phyloP scores from a whole-genome alignment of 2,329 filamentous ascomycete species.

The Trichoderma koningiopsis region DNA sequence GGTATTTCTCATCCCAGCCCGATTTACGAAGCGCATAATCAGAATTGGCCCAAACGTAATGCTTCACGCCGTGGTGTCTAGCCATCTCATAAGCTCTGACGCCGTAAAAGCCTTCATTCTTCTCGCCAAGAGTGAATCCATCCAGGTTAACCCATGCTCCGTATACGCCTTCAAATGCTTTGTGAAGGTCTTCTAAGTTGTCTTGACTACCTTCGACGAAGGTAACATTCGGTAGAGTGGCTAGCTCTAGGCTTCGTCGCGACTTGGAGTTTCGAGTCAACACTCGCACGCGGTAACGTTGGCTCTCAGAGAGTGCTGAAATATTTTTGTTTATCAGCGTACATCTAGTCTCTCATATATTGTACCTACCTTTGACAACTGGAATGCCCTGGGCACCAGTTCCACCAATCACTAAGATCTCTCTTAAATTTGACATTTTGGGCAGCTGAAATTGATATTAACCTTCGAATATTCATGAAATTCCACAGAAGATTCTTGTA shows the following conservation, averaged over 20 bases:
- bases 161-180: not conserved
- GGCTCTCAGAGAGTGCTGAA: not conserved
- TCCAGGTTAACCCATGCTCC: not conserved
- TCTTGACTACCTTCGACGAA: not conserved
- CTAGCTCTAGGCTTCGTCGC: not conserved
- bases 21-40: not conserved
- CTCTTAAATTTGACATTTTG: not conserved
- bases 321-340: not conserved
- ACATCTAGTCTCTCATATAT: not conserved
- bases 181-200: not conserved
- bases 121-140: not conserved
- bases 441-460: not conserved
- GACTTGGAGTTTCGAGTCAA: not conserved
- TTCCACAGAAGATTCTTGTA: not conserved
- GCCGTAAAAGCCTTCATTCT: not conserved
- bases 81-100: slow-evolving; percentile 1
- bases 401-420: not conserved
- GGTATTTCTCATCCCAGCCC: not conserved
- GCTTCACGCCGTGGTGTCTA: not conserved
- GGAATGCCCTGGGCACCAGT: not conserved
- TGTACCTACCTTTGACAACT: not conserved
- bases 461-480: not conserved
- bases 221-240: not conserved
- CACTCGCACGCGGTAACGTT: not conserved
- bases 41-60: not conserved